Percentiles rank a stretch among this genome's conserved stretches.
Conservation (phyloP, 495 filamentous ascomycete genomes). For the Tuber melanosporum region DNA sequence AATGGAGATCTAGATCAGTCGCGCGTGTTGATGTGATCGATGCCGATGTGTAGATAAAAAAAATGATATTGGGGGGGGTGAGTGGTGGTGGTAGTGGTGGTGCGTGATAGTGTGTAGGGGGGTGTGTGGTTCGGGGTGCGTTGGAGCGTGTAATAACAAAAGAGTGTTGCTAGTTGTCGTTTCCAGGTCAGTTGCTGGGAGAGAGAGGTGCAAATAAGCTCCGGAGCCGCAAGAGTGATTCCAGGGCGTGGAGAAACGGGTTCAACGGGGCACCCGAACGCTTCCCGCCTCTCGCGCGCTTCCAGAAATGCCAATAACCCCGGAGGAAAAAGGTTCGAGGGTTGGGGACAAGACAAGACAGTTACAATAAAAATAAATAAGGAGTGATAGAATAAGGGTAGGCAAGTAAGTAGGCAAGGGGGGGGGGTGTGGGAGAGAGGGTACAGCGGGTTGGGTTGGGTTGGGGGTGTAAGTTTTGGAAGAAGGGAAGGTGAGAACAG, state of each 20-base stretch:
- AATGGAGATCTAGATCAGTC: not conserved
- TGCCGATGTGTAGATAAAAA: not conserved
- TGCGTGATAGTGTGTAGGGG: slow-evolving; percentile 2
- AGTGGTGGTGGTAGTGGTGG: not conserved
- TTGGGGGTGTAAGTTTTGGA: not conserved
- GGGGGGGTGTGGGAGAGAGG: not conserved
- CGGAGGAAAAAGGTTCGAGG: slow-evolving; percentile 1
- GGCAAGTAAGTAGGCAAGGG: not conserved
- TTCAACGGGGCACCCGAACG: slow-evolving; percentile 1
- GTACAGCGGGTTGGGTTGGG: not conserved
- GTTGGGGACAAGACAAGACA: not conserved
- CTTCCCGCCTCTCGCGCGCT: not conserved
- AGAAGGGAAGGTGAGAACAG: not conserved
- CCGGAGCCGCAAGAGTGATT: slow-evolving; percentile 31
- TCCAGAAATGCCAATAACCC: slow-evolving; percentile 3
- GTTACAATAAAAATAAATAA: not conserved
- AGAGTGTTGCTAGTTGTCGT: slow-evolving; percentile 18
- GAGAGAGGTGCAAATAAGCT: slow-evolving; percentile 35
- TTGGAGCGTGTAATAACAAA: slow-evolving; percentile 1
- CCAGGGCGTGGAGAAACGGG: slow-evolving; percentile 2
- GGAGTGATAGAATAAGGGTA: not conserved
- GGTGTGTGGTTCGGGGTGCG: not conserved
- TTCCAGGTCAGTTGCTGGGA: slow-evolving; percentile 16
- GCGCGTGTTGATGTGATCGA: not conserved
- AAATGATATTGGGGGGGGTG: not conserved